Base-by-base conservation (phyloP, 2,329 filamentous ascomycete species). In the Aspergillus uvarum region DNA sequence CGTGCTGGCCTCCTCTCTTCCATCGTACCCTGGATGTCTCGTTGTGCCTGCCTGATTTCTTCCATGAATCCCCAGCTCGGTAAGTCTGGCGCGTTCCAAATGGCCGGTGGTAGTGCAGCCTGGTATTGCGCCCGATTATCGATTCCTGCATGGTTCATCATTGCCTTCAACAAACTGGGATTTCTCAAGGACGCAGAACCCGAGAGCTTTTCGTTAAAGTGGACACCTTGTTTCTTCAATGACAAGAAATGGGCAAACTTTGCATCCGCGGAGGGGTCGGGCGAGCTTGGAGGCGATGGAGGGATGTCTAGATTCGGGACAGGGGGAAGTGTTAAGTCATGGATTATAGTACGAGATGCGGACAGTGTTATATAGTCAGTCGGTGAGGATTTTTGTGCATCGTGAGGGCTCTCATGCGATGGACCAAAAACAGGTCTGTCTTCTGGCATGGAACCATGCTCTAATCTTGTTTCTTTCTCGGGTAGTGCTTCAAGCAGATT, bases 171-270 rank as follows among this genome's bases (percentile, higher is more conserved):
- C 53, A 88, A 75, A 58, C 80, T 82, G 8, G 86, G 86, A 67
- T 88, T 87, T 48, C 82, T 82, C 29, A 88, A 76, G 1, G 84
- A 83, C 2, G 82, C 78, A 3, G 85, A 86, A 42, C 74, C 76
- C 55, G 83, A 81, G 14, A 89, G 74, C 56, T 86, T 84, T 64
- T 84, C 79, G 64, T 89, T 88, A 76, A 88, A 89, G 71, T 89
- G 86, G 22, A 85, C 76, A 2, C 83, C 84, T 69, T 86, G 82
- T 66, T 82, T 82, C 70, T 88, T 89, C 38, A 88, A 74, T 22
- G 82, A 79, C 3, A 88, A 78, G 62, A 88, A 89, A 64, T 83
- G 82, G 51, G 79, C 77, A 67, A 88, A 84, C 66, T 87, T 87
- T 62, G 81, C 80, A 19, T 83, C 85, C 2, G 80, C 67, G 5